A percentile compares a stretch with the other conserved stretches of the same genome.
Conservation (phyloP, 2,329 filamentous ascomycete genomes). For the Trichoderma lentiforme region DNA sequence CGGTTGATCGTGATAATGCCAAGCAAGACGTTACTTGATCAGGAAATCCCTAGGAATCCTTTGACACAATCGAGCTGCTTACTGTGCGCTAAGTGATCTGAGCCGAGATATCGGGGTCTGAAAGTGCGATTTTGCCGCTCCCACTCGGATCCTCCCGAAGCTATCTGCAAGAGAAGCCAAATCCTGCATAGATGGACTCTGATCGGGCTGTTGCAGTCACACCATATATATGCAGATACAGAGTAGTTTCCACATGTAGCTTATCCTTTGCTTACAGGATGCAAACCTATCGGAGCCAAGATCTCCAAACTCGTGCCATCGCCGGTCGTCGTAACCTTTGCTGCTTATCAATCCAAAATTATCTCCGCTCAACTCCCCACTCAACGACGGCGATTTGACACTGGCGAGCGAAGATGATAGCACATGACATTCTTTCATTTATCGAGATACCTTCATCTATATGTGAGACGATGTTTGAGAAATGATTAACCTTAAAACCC, state of each 20-base stretch:
- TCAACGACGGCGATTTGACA: not conserved
- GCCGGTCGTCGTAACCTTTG: not conserved
- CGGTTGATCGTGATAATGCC: not conserved
- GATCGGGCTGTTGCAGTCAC: not conserved
- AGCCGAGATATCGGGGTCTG: not conserved
- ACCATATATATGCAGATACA: not conserved
- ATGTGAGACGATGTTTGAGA: not conserved
- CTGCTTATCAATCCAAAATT: conserved; percentile 1
- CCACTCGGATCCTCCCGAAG: not conserved
- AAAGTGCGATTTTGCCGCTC: not conserved
- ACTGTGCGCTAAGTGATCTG: not conserved
- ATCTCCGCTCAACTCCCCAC: not conserved
- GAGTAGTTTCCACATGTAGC: not conserved
- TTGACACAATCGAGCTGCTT: not conserved
- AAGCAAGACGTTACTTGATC: not conserved
- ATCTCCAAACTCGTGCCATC: not conserved
- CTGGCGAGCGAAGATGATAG: not conserved
- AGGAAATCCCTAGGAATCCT: not conserved
- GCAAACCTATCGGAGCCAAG: not conserved
- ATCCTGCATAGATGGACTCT: not conserved
- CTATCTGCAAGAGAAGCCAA: not conserved
- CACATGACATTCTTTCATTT: not conserved
- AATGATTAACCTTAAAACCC: not conserved
- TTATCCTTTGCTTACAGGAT: not conserved
- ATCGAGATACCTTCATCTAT: not conserved